Base-by-base conservation (phyloP, 768 basidiomycete species). In the Antrodiella citrinella region DNA sequence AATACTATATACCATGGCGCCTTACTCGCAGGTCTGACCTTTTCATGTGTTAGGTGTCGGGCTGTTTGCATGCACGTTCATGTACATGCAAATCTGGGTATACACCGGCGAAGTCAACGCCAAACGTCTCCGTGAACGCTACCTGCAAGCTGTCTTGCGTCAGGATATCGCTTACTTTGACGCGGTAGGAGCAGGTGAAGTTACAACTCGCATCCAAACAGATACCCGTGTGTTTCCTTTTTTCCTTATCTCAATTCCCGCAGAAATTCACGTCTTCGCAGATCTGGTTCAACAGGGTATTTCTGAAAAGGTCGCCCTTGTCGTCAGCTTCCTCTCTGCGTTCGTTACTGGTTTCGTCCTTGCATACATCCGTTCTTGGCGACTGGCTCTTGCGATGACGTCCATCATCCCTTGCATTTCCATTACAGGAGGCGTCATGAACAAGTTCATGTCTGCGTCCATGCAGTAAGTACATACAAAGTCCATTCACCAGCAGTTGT, bases 121-220 rank as follows among this genome's bases (percentile, higher is more conserved):
- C 0, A 88, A 85, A 61, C 81, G 94, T 24, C 74, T 97, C 35
- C 81, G 94, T 19, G 91, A 96, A 67, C 72, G 65, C 11, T 97
- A 97, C 63, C 78, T 96, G 10, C 68, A 74, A 54, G 80, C 92
- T 1, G 68, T 94, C 18, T 72, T 98, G 2, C 82, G 91, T 25
- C 94, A 97, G 60, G 84, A 91, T 54, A 83, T 94, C 54, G 81
- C 85, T 10, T 97, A 78, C 69, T 96, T 96, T 60, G 94, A 98
- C 65, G 78, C 82, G 10, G 79, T 96, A 50, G 93, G 94, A 42
- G 84, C 93, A 4, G 94, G 94, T 52, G 94, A 97, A 62, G 83
- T 98, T 21, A 86, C 94, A 0, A 96, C 92, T 4, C 82, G 92
- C 45, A 96, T 96, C 52, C 86, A 90, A 62, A 89, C 88, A 0